Evolutionary conservation across 176 grass and related monocot species (phyloP), one percentile per base, ranked within the genome.

Genomic region (Aegilops umbellulata): DNA sequence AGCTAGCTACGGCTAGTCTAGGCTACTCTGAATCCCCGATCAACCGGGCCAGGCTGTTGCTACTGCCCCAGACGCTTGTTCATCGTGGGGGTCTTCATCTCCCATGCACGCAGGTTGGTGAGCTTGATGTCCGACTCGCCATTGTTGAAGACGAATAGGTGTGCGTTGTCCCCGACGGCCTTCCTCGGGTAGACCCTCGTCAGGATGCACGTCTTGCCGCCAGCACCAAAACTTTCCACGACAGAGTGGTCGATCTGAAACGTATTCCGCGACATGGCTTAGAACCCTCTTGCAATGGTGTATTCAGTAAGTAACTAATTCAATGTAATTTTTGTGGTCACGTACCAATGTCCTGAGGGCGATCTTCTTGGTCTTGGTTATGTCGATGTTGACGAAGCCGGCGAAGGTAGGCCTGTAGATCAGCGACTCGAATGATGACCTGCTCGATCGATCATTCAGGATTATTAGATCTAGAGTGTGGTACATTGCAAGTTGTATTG

Each of bases 71-170:
- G 9, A 35, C 64, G 80, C 53, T 27, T 32, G 61, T 89, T 89
- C 88, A 89, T 89, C 22, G 65, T 89, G 0, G 88, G 88, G 4
- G 88, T 89, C 86, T 66, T 90, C 57, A 93, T 90, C 92, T 90
- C 92, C 92, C 92, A 93, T 25, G 88, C 92, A 53, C 88, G 46
- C 38, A 93, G 82, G 9, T 44, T 76, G 4, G 86, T 65, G 13
- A 93, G 60, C 78, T 83, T 88, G 74, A 90, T 29, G 25, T 88
- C 67, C 10, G 69, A 69, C 69, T 69, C 38, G 1, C 92, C 92
- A 15, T 93, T 85, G 86, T 93, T 93, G 88, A 93, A 93, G 2
- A 93, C 88, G 20, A 83, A 93, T 7, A 93, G 74, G 55, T 69
- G 88, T 34, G 88, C 88, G 10, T 88, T 13, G 14, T 81, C 78